Evolutionary conservation across 176 grass and related monocot species (phyloP).

Genomic region (Chloris gayana): DNA sequence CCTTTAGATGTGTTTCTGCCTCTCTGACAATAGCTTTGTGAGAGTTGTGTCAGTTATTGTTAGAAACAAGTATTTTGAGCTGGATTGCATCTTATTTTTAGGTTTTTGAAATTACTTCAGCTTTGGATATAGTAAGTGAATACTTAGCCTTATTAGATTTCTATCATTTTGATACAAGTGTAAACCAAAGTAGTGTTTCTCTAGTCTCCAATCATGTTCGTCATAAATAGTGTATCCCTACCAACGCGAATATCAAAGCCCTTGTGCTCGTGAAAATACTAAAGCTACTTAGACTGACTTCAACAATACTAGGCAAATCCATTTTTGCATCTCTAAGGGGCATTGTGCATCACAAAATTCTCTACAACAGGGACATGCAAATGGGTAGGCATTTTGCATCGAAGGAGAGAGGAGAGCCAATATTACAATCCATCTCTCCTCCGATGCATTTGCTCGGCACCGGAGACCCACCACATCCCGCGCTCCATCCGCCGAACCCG

Average conservation of each 20-base stretch:
- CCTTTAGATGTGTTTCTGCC: background rate
- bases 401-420: no score
- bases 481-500: no score
- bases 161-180: background rate
- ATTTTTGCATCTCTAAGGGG: no score
- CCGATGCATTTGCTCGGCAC: no score
- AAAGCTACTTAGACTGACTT: constrained; percentile 2
- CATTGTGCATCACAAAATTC: no score
- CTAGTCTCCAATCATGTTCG: background rate
- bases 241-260: background rate
- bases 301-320: no score
- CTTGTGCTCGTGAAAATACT: background rate
- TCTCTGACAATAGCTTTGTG: background rate
- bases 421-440: no score
- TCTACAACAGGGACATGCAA: no score
- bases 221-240: background rate
- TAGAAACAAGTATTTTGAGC: background rate
- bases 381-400: no score
- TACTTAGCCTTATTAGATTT: background rate
- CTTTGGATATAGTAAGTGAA: background rate
- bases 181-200: background rate
- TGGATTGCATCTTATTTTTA: background rate
- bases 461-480: no score
- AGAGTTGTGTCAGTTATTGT: background rate
- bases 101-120: background rate